Conservation (phyloP, 1,139 yeast species). For the Geotrichum carabidarum region DNA sequence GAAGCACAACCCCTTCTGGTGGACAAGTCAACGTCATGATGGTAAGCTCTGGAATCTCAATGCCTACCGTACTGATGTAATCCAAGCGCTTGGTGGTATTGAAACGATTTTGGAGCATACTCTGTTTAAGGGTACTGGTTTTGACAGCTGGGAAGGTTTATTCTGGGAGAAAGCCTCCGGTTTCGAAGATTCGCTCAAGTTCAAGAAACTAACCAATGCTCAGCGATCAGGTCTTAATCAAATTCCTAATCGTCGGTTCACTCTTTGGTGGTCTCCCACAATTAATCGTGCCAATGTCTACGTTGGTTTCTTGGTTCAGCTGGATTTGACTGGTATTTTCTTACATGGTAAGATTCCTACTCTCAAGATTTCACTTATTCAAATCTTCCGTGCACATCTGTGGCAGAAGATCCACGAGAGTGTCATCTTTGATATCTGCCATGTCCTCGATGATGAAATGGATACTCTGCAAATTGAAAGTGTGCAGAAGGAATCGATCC, state of each 20-base stretch:
- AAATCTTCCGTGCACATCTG: constrained; percentile 93
- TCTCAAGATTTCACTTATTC: constrained; percentile 87
- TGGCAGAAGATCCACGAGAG: constrained; percentile 99
- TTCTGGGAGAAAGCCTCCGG: constrained; percentile 98
- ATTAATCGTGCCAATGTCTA: constrained; percentile 96
- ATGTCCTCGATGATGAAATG: constrained; percentile 82
- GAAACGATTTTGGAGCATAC: constrained; percentile 96
- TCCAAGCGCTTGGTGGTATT: constrained; percentile 95
- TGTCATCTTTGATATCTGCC: constrained; percentile 87
- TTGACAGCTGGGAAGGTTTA: constrained; percentile 96
- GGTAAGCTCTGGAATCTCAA: constrained; percentile 94
- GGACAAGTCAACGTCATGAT: constrained; percentile 91
- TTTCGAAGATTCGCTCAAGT: constrained; percentile 91
- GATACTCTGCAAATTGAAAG: constrained; percentile 77
- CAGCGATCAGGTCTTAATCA: constrained; percentile 96
- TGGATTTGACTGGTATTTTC: constrained; percentile 94
- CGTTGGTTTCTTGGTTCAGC: constrained; percentile 93
- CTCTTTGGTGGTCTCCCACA: constrained; percentile 99
- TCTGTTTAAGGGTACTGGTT: constrained; percentile 91
- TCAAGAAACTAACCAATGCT: constrained; percentile 92
- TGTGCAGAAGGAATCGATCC: constrained; percentile 88
- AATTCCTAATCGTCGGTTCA: constrained; percentile 94
- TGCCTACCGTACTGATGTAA: constrained; percentile 90
- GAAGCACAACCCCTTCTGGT: constrained; percentile 87
- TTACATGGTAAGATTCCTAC: constrained; percentile 98